These are phyloP conservation scores for Knufia petricola DNA, from an alignment of 2,329 filamentous ascomycete species.

Conservation along the genomic window DNA sequence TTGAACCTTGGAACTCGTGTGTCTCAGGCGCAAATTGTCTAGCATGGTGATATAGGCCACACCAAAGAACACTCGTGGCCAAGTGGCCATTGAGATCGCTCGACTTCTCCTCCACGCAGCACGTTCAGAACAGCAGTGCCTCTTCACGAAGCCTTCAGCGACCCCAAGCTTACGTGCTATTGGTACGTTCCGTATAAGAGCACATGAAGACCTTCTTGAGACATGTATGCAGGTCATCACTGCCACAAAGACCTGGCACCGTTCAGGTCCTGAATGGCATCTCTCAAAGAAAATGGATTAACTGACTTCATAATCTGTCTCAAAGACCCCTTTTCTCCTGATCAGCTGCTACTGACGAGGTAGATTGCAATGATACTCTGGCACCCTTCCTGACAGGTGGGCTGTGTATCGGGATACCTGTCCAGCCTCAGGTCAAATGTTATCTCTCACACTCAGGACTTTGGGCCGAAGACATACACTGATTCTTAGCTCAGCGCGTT, in stretches of 20 bases:
- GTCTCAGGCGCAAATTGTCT: too few species aligned
- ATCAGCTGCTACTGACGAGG: constrained; percentile 10
- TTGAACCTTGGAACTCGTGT: too few species aligned
- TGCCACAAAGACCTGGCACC: constrained; percentile 12
- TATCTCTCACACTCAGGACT: not conserved
- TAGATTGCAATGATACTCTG: constrained; percentile 13
- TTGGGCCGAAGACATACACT: not conserved
- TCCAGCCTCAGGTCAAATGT: constrained; percentile 9
- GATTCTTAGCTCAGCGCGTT: not conserved
- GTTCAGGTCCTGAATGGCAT: constrained; percentile 12
- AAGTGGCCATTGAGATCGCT: constrained; percentile 8
- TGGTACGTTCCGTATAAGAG: constrained; percentile 13
- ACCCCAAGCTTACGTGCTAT: constrained; percentile 18
- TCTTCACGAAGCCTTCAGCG: constrained; percentile 14
- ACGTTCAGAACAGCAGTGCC: constrained; percentile 6
- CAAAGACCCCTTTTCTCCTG: not conserved
- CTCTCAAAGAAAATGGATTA: constrained; percentile 12
- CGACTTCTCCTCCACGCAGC: constrained; percentile 16
- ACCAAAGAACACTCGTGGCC: too few species aligned
- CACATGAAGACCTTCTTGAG: constrained; percentile 13
- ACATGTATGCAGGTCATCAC: constrained; percentile 9
- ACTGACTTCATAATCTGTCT: constrained; percentile 18
- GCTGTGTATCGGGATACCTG: constrained; percentile 11
- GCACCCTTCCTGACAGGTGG: constrained; percentile 14
- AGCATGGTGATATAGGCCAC: too few species aligned